These are phyloP conservation scores for Lactifluus piperatus DNA, from an alignment of 768 basidiomycete species.

Conservation along the genomic window DNA sequence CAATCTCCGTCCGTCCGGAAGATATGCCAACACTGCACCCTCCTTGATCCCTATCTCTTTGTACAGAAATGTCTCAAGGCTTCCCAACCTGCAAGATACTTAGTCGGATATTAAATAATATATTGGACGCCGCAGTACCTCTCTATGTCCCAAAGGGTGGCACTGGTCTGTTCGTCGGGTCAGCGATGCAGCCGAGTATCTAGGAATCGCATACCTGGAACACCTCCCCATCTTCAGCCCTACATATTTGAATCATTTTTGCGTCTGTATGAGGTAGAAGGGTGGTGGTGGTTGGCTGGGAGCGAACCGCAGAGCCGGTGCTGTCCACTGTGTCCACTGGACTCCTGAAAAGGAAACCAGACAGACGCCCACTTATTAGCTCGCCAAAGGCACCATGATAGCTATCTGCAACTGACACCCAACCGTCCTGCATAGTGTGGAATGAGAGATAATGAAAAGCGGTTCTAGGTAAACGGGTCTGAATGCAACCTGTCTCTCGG, in stretches of 20 bases:
- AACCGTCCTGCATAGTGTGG: not conserved
- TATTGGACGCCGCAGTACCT: slow-evolving; percentile 35
- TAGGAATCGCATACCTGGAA: slow-evolving; percentile 25
- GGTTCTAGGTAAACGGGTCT: not conserved
- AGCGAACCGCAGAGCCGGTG: not conserved
- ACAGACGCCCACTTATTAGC: not conserved
- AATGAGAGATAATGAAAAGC: not conserved
- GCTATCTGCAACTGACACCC: not conserved
- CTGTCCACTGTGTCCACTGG: not conserved
- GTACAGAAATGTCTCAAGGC: slow-evolving; percentile 62
- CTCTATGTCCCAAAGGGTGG: slow-evolving; percentile 68
- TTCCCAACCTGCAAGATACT: slow-evolving; percentile 41
- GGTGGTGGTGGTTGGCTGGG: not conserved
- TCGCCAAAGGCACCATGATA: not conserved
- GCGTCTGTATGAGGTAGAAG: not conserved
- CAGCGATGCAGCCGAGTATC: not conserved
- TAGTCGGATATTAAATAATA: not conserved
- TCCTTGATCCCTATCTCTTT: slow-evolving; percentile 65
- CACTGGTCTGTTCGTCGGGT: slow-evolving; percentile 37
- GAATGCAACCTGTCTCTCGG: not conserved
- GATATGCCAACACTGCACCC: slow-evolving; percentile 64
- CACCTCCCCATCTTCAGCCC: slow-evolving; percentile 35
- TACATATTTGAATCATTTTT: slow-evolving; percentile 33
- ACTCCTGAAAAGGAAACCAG: slow-evolving; percentile 13
- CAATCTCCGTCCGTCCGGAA: slow-evolving; percentile 70